Percentiles rank a stretch among this genome's conserved stretches.
Conservation (phyloP, 2,329 filamentous ascomycete genomes). For the Pseudogymnoascus sp. region DNA sequence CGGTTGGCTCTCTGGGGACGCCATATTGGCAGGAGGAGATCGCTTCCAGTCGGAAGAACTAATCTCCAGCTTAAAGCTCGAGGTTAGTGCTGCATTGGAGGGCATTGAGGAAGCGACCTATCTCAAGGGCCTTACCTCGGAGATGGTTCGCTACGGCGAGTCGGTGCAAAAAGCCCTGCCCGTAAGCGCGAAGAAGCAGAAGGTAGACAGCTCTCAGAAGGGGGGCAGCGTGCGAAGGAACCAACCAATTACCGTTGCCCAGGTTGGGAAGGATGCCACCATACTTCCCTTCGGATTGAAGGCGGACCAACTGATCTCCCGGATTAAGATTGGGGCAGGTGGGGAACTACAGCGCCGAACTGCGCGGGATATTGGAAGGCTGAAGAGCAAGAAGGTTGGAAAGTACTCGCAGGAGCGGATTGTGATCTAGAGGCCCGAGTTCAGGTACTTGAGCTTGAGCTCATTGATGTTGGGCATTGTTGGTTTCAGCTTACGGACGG, state of each 20-base stretch:
- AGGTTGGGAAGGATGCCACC: conserved; percentile 33
- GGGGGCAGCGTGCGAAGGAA: conserved; percentile 25
- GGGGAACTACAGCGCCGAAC: conserved; percentile 65
- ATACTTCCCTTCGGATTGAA: conserved; percentile 69
- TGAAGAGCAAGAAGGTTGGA: conserved; percentile 71
- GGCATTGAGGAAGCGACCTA: conserved; percentile 61
- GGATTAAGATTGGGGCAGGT: conserved; percentile 53
- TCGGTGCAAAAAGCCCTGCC: conserved; percentile 18
- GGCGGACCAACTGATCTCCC: conserved; percentile 41
- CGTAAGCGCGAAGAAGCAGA: conserved; percentile 23
- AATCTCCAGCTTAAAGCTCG: conserved; percentile 55
- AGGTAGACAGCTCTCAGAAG: conserved; percentile 13
- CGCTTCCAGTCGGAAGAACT: conserved; percentile 52
- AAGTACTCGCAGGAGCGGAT: conserved; percentile 79
- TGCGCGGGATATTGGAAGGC: conserved; percentile 63
- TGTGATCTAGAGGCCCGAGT: conserved; percentile 40
- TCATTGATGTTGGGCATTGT: conserved; percentile 7
- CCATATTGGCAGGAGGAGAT: conserved; percentile 39
- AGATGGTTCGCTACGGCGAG: conserved; percentile 55
- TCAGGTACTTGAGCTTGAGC: neutral
- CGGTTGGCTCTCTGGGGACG: conserved; percentile 63
- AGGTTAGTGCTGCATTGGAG: conserved; percentile 63
- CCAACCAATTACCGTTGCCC: conserved; percentile 40
- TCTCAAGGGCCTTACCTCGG: conserved; percentile 55
- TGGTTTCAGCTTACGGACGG: neutral